These are phyloP conservation scores for Pichia sp. DNA, from an alignment of 1,139 yeast species.

Conservation along the genomic window DNA sequence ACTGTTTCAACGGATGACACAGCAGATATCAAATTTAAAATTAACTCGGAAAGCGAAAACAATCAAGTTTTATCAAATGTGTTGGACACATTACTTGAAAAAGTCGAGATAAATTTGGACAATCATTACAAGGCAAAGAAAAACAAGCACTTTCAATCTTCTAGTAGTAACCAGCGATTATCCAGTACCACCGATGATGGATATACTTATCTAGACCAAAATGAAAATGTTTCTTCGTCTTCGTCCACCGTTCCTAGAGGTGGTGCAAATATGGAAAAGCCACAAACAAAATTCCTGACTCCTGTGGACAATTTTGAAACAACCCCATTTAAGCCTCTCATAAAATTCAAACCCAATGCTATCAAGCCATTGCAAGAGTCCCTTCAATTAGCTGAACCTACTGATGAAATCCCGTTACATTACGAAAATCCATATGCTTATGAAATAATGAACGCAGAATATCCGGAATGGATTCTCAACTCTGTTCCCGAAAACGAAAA, in stretches of 20 bases:
- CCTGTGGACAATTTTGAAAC: conserved; percentile 63
- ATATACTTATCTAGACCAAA: conserved; percentile 50
- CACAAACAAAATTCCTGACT: conserved; percentile 59
- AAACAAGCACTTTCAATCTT: not conserved
- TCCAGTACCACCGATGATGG: conserved; percentile 20
- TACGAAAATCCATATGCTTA: conserved; percentile 76
- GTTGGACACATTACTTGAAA: conserved; percentile 71
- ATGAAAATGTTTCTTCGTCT: conserved; percentile 21
- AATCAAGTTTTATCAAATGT: conserved; percentile 65
- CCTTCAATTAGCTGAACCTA: conserved; percentile 39
- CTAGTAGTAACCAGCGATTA: not conserved
- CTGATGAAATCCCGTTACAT: conserved; percentile 49
- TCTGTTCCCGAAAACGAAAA: conserved; percentile 36
- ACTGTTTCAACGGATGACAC: conserved; percentile 31
- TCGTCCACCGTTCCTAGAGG: conserved; percentile 26
- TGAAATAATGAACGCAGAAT: conserved; percentile 70
- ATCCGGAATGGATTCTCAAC: conserved; percentile 55
- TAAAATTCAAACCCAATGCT: conserved; percentile 69
- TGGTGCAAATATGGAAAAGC: conserved; percentile 51
- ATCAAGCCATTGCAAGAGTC: conserved; percentile 53
- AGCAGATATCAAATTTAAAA: conserved; percentile 27
- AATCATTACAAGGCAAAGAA: conserved; percentile 30
- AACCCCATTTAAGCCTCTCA: conserved; percentile 71
- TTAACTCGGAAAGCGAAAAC: conserved; percentile 41
- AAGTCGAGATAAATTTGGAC: conserved; percentile 64